phyloP scores from a whole-genome alignment of 768 basidiomycete species.

The Dendrothele bispora region DNA sequence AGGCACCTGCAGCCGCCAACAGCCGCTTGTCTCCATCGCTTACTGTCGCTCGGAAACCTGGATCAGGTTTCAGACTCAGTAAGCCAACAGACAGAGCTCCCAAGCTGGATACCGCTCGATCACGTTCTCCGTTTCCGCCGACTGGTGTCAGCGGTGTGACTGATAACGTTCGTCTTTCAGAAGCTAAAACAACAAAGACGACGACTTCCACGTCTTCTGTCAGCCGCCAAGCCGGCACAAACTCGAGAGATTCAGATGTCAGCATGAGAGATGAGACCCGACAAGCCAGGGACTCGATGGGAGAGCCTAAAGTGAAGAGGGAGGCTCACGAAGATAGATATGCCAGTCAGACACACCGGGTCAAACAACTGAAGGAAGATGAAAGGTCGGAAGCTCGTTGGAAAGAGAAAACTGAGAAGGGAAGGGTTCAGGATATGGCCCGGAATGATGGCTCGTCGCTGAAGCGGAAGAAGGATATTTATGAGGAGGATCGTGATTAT shows the following conservation, averaged over 20 bases:
- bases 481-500: conserved; percentile 29
- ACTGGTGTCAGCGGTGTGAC: no score
- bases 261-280: conserved; percentile 2
- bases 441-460: conserved; percentile 9
- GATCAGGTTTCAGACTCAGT: conserved; percentile 47
- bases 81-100: conserved; percentile 21
- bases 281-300: background rate
- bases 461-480: conserved; percentile 40
- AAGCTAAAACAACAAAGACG: background rate
- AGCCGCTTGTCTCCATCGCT: conserved; percentile 4
- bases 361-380: conserved; percentile 19
- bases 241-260: background rate
- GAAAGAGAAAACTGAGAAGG: conserved; percentile 17
- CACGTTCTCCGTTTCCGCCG: no score
- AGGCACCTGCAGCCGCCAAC: conserved; percentile 14
- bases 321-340: no score
- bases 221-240: background rate
- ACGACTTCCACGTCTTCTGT: background rate
- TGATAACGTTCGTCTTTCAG: no score
- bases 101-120: conserved; percentile 22
- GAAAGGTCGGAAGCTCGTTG: conserved; percentile 28
- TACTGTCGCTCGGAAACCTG: conserved; percentile 39
- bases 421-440: conserved; percentile 13
- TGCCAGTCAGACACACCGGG: no score
- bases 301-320: background rate